Percentiles rank a stretch among this genome's conserved stretches.
Evolutionary conservation across 129 eudicot genomes (phyloP).

Genomic region (Scalesia atractyloides): DNA sequence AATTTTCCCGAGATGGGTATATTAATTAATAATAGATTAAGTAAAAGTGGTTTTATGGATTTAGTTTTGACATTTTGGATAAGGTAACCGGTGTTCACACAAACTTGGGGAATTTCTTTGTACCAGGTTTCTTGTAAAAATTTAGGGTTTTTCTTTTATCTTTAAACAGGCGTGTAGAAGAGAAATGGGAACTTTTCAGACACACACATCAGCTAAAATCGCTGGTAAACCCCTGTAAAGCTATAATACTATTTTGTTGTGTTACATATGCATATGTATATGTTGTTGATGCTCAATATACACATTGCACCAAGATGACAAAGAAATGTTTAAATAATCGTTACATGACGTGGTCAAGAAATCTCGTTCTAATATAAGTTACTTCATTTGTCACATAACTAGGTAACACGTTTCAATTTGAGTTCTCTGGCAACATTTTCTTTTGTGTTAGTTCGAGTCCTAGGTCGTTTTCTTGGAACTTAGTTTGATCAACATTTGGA

Average conservation of each 20-base stretch:
- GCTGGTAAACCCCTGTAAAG: conserved; percentile 39
- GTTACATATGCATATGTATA: neutral
- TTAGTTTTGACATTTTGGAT: conserved; percentile 4
- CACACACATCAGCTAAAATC: conserved; percentile 32
- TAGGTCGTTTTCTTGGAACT: neutral
- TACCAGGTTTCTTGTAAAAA: neutral
- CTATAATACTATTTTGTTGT: neutral
- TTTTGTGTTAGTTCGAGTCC: neutral
- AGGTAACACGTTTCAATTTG: neutral
- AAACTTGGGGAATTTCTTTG: neutral
- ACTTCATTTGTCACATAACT: neutral
- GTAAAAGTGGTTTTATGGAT: neutral
- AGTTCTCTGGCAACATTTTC: neutral
- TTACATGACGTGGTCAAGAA: too few relatives aligned
- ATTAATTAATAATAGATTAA: neutral
- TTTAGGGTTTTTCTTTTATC: neutral
- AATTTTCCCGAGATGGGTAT: neutral
- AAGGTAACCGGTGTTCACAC: neutral
- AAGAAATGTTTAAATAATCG: neutral
- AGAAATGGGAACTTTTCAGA: conserved; percentile 27
- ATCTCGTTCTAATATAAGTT: neutral
- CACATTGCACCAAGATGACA: neutral
- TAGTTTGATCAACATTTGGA: neutral
- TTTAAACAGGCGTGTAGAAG: conserved; percentile 52
- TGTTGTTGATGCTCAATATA: too few relatives aligned